Evolutionary conservation across 306 rosid genomes (phyloP).

Genomic region (Gillenia trifoliata): DNA sequence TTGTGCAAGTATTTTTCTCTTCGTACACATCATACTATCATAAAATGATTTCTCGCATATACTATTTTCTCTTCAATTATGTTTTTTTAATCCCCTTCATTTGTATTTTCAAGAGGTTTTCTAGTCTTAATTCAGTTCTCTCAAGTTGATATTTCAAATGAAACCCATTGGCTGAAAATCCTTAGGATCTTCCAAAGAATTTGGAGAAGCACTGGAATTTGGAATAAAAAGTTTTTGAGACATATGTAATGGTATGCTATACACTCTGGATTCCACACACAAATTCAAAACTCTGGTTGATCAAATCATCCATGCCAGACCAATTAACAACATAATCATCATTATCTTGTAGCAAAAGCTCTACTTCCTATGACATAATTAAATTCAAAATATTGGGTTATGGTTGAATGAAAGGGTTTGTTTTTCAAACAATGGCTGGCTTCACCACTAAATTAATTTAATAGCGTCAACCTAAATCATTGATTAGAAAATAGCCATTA

Average conservation of each 20-base stretch:
- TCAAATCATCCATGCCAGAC: not conserved
- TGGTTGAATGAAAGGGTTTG: not conserved
- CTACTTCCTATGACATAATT: not conserved
- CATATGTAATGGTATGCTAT: no score
- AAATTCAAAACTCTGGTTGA: not conserved
- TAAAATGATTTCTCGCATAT: no score
- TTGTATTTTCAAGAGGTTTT: not conserved
- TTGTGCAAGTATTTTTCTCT: no score
- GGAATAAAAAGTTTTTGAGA: not conserved
- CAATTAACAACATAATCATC: not conserved
- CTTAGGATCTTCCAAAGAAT: not conserved
- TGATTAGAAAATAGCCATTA: not conserved
- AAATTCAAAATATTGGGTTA: not conserved
- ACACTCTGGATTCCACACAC: no score
- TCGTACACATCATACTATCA: no score
- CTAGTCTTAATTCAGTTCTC: not conserved
- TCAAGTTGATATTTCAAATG: not conserved
- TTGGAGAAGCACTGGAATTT: not conserved
- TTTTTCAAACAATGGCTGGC: no score
- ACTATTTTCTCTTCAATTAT: no score
- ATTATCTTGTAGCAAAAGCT: not conserved
- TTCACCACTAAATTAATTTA: not conserved
- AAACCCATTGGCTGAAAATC: not conserved
- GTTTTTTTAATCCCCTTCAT: no score
- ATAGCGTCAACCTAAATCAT: not conserved